A percentile compares a stretch with the other conserved stretches of the same genome.
phyloP scores from a whole-genome alignment of 805 yeast species.

The Lachancea dasiensis region DNA sequence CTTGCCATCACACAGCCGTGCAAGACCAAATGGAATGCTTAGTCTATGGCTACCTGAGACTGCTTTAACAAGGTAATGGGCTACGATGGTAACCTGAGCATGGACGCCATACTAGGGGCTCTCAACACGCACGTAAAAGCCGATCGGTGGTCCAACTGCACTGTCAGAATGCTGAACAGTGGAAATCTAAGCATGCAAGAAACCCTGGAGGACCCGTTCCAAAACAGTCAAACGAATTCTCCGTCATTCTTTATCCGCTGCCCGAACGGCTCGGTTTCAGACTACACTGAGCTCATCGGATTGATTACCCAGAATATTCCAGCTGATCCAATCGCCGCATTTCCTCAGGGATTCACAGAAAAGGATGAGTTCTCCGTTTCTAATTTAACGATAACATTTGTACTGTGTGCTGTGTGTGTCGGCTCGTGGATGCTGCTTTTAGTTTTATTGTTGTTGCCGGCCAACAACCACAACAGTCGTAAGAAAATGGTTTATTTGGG shows the following conservation, averaged over 20 bases:
- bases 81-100: no score
- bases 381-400: conserved; percentile 42
- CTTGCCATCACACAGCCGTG: no score
- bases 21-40: no score
- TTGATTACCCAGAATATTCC: no score
- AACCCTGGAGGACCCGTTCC: neutral
- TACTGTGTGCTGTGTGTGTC: conserved; percentile 49
- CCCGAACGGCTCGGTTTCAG: conserved; percentile 1
- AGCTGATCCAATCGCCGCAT: conserved; percentile 6
- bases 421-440: conserved; percentile 68
- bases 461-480: conserved; percentile 42
- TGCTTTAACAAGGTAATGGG: neutral
- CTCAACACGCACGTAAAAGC: conserved; percentile 2
- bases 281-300: no score
- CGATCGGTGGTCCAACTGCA: conserved; percentile 7
- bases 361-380: conserved; percentile 36
- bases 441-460: conserved; percentile 44
- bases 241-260: conserved; percentile 21
- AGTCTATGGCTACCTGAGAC: no score
- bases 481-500: conserved; percentile 54
- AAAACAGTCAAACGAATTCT: conserved; percentile 14
- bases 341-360: conserved; percentile 9
- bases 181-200: conserved; percentile 3
- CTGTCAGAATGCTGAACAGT: conserved; percentile 5
- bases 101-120: conserved; percentile 1